phyloP scores from a whole-genome alignment of 2,329 filamentous ascomycete species.

The Epichloe festucae region DNA sequence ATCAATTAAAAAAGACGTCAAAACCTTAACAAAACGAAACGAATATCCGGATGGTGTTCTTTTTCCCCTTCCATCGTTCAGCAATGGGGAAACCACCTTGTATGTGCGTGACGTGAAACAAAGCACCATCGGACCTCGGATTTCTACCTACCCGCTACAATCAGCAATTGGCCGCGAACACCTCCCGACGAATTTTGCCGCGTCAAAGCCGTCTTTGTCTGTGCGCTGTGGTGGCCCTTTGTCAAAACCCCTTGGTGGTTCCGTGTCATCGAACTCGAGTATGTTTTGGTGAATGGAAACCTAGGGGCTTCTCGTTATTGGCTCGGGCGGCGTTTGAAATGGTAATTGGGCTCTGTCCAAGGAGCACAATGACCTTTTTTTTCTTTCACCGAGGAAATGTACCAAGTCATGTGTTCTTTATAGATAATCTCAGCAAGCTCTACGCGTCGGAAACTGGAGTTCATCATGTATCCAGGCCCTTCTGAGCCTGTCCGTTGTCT shows the following conservation, averaged over 20 bases:
- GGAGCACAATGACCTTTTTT: no score
- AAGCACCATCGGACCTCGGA: neutral
- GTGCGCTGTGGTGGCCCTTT: neutral
- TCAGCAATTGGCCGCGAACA: neutral
- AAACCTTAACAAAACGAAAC: conserved; percentile 17
- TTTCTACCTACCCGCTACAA: neutral
- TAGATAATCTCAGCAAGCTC: neutral
- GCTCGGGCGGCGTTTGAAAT: no score
- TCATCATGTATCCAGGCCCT: neutral
- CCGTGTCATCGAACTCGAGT: neutral
- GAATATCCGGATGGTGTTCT: neutral
- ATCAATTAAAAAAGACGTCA: conserved; percentile 41
- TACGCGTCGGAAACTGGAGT: neutral
- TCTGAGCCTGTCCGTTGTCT: no score
- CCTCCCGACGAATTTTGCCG: neutral
- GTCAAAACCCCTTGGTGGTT: neutral
- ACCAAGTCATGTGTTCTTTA: neutral
- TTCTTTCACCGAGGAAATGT: no score
- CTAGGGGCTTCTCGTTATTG: no score
- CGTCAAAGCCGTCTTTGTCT: neutral
- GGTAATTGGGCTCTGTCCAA: no score
- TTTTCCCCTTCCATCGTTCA: neutral
- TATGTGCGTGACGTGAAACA: conserved; percentile 3
- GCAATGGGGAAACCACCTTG: neutral
- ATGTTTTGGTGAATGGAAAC: neutral